Evolutionary conservation across 163 green algal genomes (phyloP).

Genomic region (Volvox carteri): DNA sequence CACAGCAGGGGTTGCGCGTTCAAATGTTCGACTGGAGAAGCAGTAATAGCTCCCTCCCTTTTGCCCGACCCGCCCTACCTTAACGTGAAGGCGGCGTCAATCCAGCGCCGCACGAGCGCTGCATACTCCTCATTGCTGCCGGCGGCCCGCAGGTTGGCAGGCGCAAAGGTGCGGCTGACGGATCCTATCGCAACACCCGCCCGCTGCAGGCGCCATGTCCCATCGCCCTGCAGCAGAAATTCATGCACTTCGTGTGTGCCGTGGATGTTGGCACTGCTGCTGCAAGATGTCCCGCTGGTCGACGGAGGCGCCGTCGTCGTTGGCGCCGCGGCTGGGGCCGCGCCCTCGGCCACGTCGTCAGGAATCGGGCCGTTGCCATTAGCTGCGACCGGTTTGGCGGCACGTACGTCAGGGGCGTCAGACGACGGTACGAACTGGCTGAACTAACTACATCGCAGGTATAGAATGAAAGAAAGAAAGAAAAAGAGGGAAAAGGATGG

Average conservation of each 20-base stretch:
- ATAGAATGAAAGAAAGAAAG: too few relatives aligned
- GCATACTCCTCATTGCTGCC: conserved; percentile 76
- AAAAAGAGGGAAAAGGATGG: too few relatives aligned
- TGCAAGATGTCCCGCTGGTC: background rate
- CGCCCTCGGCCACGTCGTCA: too few relatives aligned
- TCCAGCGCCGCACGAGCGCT: conserved; percentile 81
- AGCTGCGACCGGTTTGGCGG: background rate
- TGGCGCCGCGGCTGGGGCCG: background rate
- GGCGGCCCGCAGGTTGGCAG: conserved; percentile 84
- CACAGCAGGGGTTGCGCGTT: too few relatives aligned
- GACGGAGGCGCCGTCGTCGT: background rate
- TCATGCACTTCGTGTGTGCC: conserved; percentile 64
- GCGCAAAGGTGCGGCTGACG: conserved; percentile 72
- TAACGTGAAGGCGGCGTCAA: conserved; percentile 76
- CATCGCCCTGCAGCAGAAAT: conserved; percentile 62
- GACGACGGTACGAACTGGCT: too few relatives aligned
- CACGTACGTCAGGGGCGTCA: too few relatives aligned
- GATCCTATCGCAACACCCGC: background rate
- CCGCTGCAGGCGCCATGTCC: background rate
- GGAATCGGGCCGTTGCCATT: background rate
- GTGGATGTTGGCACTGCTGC: conserved; percentile 16
- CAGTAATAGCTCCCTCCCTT: too few relatives aligned
- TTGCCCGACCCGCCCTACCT: too few relatives aligned
- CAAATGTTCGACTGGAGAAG: too few relatives aligned
- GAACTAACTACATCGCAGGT: too few relatives aligned